Evolutionary conservation across 2,329 filamentous ascomycete species (phyloP).

Genomic region (Lachnellula willkommii): DNA sequence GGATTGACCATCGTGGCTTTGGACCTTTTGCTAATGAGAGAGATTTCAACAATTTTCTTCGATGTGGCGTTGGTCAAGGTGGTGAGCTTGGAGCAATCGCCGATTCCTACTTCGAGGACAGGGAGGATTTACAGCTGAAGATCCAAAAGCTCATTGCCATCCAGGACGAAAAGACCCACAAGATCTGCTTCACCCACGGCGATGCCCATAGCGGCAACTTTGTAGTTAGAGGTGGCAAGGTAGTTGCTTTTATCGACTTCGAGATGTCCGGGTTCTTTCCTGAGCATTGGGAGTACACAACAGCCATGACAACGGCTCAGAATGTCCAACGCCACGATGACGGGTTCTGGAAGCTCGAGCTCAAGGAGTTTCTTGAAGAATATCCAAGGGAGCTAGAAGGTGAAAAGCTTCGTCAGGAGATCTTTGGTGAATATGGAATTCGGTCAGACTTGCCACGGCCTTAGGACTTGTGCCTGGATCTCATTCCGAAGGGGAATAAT

Average conservation of each 20-base stretch:
- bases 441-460: neutral
- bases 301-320: neutral
- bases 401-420: neutral
- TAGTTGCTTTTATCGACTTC: neutral
- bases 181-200: neutral
- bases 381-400: neutral
- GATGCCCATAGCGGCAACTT: neutral
- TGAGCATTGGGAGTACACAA: neutral
- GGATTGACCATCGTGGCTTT: neutral
- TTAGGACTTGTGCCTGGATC: neutral
- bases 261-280: neutral
- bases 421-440: neutral
- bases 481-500: neutral
- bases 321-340: neutral
- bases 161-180: neutral
- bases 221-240: neutral
- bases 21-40: neutral
- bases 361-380: neutral
- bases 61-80: neutral
- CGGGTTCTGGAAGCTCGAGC: neutral
- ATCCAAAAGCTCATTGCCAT: neutral
- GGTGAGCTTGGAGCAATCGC: neutral
- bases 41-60: neutral
- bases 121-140: neutral
- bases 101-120: neutral